Percentiles rank a stretch among this genome's conserved stretches.
Conservation (phyloP, 1,139 yeast species). For the Saccharomyces hybrid region DNA sequence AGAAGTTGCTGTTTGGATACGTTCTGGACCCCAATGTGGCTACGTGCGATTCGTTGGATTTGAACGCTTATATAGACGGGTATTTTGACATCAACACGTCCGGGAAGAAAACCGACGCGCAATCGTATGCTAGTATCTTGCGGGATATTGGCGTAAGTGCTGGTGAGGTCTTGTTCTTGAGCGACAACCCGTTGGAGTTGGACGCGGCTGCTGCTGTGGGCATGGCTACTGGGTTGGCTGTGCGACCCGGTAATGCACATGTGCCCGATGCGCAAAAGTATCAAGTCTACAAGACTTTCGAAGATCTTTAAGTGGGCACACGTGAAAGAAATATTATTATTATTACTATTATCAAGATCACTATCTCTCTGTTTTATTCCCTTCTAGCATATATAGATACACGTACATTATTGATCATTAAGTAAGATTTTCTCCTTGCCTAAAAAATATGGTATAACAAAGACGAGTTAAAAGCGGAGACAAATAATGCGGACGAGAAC, state of each 20-base stretch:
- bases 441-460: background rate
- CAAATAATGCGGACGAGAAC: background rate
- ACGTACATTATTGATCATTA: background rate
- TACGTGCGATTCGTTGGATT: slow-evolving; percentile 33
- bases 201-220: slow-evolving; percentile 69
- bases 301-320: background rate
- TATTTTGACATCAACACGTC: slow-evolving; percentile 83
- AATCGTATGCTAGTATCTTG: slow-evolving; percentile 55
- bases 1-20: slow-evolving; percentile 63
- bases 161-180: slow-evolving; percentile 50
- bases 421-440: background rate
- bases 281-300: slow-evolving; percentile 4
- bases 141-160: slow-evolving; percentile 36
- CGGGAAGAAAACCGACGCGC: slow-evolving; percentile 56
- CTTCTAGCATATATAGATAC: background rate
- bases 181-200: slow-evolving; percentile 65
- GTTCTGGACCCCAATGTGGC: slow-evolving; percentile 35
- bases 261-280: slow-evolving; percentile 30
- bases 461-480: background rate
- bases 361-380: background rate
- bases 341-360: background rate
- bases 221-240: slow-evolving; percentile 49
- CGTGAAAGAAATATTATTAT: background rate
- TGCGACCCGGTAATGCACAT: slow-evolving; percentile 70
- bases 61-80: slow-evolving; percentile 49